Percentiles rank a stretch among this genome's conserved stretches.
Evolutionary conservation across 768 basidiomycete species (phyloP).

Genomic region (Psilocybe sp.): DNA sequence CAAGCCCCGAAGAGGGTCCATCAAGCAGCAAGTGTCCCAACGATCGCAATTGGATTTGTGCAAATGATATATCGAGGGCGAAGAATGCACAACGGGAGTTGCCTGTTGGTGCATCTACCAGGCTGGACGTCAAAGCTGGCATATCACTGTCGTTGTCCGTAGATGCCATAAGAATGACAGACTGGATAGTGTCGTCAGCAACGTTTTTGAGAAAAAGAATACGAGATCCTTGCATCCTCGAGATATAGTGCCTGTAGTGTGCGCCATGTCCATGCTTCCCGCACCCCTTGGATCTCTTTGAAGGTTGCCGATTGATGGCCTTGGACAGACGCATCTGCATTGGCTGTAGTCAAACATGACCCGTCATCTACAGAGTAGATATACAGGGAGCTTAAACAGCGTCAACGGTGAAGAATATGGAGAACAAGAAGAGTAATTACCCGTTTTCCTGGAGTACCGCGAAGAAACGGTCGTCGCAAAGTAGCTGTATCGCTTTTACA

Average conservation of each 20-base stretch:
- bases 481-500: slow-evolving; percentile 44
- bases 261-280: slow-evolving; percentile 44
- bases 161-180: slow-evolving; percentile 41
- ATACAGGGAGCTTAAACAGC: slow-evolving; percentile 45
- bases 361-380: slow-evolving; percentile 56
- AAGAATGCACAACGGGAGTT: slow-evolving; percentile 39
- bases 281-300: slow-evolving; percentile 29
- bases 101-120: slow-evolving; percentile 30
- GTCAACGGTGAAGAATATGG: neutral
- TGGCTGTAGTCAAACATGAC: slow-evolving; percentile 20
- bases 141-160: slow-evolving; percentile 40
- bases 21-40: slow-evolving; percentile 56
- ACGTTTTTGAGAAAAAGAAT: slow-evolving; percentile 4
- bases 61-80: slow-evolving; percentile 30
- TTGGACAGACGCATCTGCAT: slow-evolving; percentile 25
- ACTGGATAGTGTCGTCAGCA: slow-evolving; percentile 22
- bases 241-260: slow-evolving; percentile 31
- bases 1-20: slow-evolving; percentile 42
- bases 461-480: slow-evolving; percentile 41
- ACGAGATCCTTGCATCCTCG: slow-evolving; percentile 35
- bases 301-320: slow-evolving; percentile 17
- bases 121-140: slow-evolving; percentile 25
- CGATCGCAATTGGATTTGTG: slow-evolving; percentile 37
- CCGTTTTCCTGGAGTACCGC: slow-evolving; percentile 63
- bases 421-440: slow-evolving; percentile 35